Evolutionary conservation across 805 yeast genomes (phyloP).

Genomic region (Yamadazyma endophytica): DNA sequence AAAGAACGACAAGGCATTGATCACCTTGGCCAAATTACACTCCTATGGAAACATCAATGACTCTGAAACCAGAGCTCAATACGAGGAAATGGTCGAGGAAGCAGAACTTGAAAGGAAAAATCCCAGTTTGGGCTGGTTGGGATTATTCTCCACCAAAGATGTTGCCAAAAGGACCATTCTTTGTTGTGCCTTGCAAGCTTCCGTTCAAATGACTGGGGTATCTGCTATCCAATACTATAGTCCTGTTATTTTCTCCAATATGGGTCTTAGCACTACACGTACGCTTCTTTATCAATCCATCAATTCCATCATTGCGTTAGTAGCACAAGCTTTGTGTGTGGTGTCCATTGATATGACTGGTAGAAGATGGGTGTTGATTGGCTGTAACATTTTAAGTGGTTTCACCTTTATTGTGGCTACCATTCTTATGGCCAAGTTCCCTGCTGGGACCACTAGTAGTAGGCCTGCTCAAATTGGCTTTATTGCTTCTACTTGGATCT

Average conservation of each 20-base stretch:
- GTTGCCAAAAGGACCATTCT: conserved; percentile 20
- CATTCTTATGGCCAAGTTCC: conserved; percentile 14
- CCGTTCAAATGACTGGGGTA: conserved; percentile 29
- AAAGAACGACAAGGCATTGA: conserved; percentile 48
- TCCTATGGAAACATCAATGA: conserved; percentile 12
- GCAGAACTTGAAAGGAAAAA: conserved; percentile 11
- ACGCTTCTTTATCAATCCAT: conserved; percentile 26
- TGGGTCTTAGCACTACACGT: conserved; percentile 20
- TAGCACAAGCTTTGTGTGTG: conserved; percentile 31
- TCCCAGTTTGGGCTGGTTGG: conserved; percentile 10
- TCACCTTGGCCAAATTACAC: conserved; percentile 29
- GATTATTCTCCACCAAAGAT: conserved; percentile 14
- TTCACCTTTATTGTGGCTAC: conserved; percentile 24
- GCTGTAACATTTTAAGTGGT: conserved; percentile 28
- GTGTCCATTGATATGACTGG: conserved; percentile 32
- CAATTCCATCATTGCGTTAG: conserved; percentile 29
- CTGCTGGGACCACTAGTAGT: conserved; percentile 15
- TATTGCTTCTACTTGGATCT: conserved; percentile 20
- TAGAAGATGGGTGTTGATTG: conserved; percentile 31
- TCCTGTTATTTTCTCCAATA: conserved; percentile 25
- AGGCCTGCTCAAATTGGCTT: conserved; percentile 36
- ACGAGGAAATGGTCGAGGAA: conserved; percentile 13
- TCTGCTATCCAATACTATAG: conserved; percentile 33
- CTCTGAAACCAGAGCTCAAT: conserved; percentile 12
- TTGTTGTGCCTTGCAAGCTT: conserved; percentile 15